Evolutionary conservation across 1,284 basidiomycete species (phyloP).

Genomic region (Cutaneotrichosporon daszewskae): DNA sequence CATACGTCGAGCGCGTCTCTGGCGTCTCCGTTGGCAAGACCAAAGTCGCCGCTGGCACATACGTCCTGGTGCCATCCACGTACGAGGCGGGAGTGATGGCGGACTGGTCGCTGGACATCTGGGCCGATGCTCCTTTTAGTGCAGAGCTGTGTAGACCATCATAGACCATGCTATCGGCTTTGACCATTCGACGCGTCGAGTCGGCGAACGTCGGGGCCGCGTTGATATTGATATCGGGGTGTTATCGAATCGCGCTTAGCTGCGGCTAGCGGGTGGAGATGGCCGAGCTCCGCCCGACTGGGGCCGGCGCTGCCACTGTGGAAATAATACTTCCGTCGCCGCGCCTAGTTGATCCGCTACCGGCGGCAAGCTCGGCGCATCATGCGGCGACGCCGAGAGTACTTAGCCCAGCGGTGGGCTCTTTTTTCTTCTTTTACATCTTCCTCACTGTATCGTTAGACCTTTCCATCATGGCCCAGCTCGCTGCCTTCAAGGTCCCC

Average conservation of each 20-base stretch:
- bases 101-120: slow-evolving; percentile 60
- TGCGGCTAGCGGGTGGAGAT: too few relatives aligned
- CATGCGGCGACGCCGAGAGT: too few relatives aligned
- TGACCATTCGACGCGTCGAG: not conserved
- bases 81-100: slow-evolving; percentile 58
- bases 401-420: too few relatives aligned
- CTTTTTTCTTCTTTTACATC: not conserved
- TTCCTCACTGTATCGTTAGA: not conserved
- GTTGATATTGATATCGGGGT: too few relatives aligned
- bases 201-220: too few relatives aligned
- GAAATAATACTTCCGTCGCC: too few relatives aligned
- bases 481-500: slow-evolving; percentile 77
- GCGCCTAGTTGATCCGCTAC: too few relatives aligned
- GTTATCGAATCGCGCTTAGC: not conserved
- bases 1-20: slow-evolving; percentile 64
- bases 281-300: too few relatives aligned
- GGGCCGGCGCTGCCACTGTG: too few relatives aligned
- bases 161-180: not conserved
- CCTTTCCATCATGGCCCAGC: slow-evolving; percentile 34
- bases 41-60: slow-evolving; percentile 58
- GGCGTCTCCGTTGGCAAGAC: slow-evolving; percentile 61
- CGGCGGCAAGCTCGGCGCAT: too few relatives aligned
- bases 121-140: slow-evolving; percentile 41
- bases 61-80: slow-evolving; percentile 67
- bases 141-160: slow-evolving; percentile 14